phyloP scores from a whole-genome alignment of 768 basidiomycete genomes.

The Pleurotus citrinopileatus region DNA sequence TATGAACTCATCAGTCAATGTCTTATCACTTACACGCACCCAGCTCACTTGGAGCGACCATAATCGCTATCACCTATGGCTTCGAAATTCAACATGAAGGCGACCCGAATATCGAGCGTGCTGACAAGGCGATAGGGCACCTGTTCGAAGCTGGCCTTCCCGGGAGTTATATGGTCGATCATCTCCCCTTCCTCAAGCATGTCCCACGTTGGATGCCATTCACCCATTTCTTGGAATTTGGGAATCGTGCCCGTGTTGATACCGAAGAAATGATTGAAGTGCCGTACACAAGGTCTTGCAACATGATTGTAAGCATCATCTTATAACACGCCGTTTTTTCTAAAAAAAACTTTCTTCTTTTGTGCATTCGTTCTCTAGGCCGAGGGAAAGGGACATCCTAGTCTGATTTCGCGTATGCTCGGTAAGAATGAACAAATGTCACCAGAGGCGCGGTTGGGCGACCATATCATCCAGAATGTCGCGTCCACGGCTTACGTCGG shows the following conservation, averaged over 20 bases:
- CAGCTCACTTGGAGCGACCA: not conserved
- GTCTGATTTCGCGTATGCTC: not conserved
- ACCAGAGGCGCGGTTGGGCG: not conserved
- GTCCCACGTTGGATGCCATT: not conserved
- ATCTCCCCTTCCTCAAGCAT: not conserved
- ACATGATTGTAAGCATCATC: constrained; percentile 20
- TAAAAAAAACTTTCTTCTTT: too few species aligned
- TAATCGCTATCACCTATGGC: not conserved
- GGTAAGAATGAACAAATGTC: not conserved
- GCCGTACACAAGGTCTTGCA: constrained; percentile 17
- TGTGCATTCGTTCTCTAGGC: too few species aligned
- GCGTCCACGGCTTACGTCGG: not conserved
- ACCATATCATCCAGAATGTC: not conserved
- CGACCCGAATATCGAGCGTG: not conserved
- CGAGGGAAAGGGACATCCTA: constrained; percentile 3
- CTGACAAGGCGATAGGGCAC: not conserved
- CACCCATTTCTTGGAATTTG: not conserved
- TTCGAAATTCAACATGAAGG: not conserved
- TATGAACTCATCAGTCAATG: not conserved
- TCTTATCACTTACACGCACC: not conserved
- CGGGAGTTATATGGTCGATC: not conserved
- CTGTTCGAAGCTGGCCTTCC: not conserved
- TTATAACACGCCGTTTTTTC: too few species aligned
- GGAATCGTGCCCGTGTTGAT: not conserved
- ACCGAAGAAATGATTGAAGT: not conserved